Base-by-base conservation (phyloP, 208 protist species). In the Trypanosoma conorhini region DNA sequence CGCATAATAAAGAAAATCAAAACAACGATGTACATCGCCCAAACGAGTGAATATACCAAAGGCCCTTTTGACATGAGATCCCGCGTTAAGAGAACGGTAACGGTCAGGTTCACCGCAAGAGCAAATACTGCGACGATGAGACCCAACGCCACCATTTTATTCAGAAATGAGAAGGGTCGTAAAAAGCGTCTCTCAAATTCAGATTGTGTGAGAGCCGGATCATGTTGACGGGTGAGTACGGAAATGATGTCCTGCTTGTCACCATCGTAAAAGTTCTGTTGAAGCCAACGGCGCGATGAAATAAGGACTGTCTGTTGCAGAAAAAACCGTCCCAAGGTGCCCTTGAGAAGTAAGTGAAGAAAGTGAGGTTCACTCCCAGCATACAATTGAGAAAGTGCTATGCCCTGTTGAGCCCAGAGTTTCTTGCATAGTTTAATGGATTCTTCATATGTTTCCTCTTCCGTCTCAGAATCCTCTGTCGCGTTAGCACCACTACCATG, bases 241-340 rank as follows among this genome's bases (percentile, higher is more conserved):
- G 86, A 86, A 28, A 94, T 68, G 13, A 74, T 80, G 61, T 96
- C 91, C 70, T 96, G 91, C 70, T 94, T 94, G 3, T 59, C 59
- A 15, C 91, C 91, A 56, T 96, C 91, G 30, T 74, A 80, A 74
- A 96, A 94, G 66, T 93, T 92, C 66, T 96, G 87, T 51, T 86
- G 81, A 33, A 75, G 84, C 82, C 84, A 96, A 12, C 91, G 88
- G 0, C 70, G 70, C n/a, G 85, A 57, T 33, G 88, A 77, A 56
- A 94, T 19, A n/a, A 69, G 46, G 5, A 71, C 74, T 58, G 78
- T 83, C 31, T 67, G 19, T 24, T 70, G 48, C 31, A 17, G 40
- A 22, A 52, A 51, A 42, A 35, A 48, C 17, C 48, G 38, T 40
- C 69, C 54, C 57, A 12, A 56, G 15, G 52, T 59, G 0, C 77